Evolutionary conservation across 192 early-diverging fungal genomes (phyloP), one percentile per base, ranked within the genome.

Genomic region (Allomyces arbusculus): DNA sequence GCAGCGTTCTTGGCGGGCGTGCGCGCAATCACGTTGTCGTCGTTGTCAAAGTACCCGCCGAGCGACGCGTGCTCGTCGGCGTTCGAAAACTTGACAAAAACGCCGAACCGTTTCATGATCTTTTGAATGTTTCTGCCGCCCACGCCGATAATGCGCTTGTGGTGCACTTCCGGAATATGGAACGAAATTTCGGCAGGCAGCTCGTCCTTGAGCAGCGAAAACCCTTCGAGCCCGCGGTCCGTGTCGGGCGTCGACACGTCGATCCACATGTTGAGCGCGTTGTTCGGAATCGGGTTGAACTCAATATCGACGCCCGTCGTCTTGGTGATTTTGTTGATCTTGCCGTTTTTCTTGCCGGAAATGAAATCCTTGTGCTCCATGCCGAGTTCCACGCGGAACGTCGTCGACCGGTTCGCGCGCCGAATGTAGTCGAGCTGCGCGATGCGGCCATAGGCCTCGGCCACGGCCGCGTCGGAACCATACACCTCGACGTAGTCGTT

Each of bases 41-140:
- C 68, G 69, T 89, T 89, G 61, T 87, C 85, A 69, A 82, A 87
- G 66, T 89, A 90, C 0, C 88, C 88, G 1, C 88, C 88, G 6
- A 88, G 64, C 10, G 73, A 72, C 5, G 79, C 78, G 69, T 79
- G 88, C 65, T 90, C 88, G 61, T 89, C 87, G 0, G 84, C 77
- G 64, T 89, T 90, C 23, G 85, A 86, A 67, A 91, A 91, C 68
- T 91, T 91, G 64, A 91, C 88, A 68, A 89, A 91, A 0, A 91
- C 89, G 22, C 88, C 89, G 66, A 79, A 87, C 65, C 88, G 87
- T 61, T 91, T 91, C 89, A 91, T 91, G 68, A 91, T 91, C 43
- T 86, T 78, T 65, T 91, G 89, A 61, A 91, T 90, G 71, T 91
- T 91, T 62, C 88, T 90, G 66, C 89, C 89, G 9, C 86, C 87